Percentiles rank a stretch among this genome's conserved stretches.
phyloP scores from a whole-genome alignment of 1,139 yeast species.

The Zygosaccharomyces sapae region DNA sequence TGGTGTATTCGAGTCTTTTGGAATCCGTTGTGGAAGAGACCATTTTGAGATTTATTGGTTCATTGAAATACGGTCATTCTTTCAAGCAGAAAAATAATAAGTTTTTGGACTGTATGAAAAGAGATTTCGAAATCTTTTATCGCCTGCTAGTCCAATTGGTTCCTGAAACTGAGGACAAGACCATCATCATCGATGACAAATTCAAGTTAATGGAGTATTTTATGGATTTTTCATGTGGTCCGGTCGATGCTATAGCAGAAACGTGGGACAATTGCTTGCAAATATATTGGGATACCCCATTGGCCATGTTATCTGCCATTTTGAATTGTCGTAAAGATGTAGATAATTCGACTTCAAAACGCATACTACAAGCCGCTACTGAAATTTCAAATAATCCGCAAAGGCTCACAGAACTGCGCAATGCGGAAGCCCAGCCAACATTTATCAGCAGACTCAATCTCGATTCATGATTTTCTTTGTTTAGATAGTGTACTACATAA shows the following conservation, averaged over 20 bases:
- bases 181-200: constrained; percentile 43
- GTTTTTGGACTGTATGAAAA: constrained; percentile 53
- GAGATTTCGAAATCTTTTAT: constrained; percentile 66
- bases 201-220: constrained; percentile 69
- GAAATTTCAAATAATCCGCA: constrained; percentile 22
- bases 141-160: constrained; percentile 53
- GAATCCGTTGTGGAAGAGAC: constrained; percentile 52
- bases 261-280: constrained; percentile 55
- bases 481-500: constrained; percentile 1
- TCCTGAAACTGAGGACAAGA: constrained; percentile 40
- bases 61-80: constrained; percentile 43
- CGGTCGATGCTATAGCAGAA: constrained; percentile 48
- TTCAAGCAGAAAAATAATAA: constrained; percentile 41
- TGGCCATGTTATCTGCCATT: constrained; percentile 54
- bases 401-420: constrained; percentile 17
- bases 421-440: constrained; percentile 23
- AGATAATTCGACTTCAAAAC: constrained; percentile 31
- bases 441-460: constrained; percentile 27
- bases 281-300: constrained; percentile 63
- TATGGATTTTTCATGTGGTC: constrained; percentile 60
- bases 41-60: constrained; percentile 45
- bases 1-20: constrained; percentile 47
- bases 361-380: constrained; percentile 23
- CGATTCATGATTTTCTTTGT: neutral
- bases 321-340: constrained; percentile 41